Conservation (phyloP, 2,329 filamentous ascomycete genomes). For the Periconia sp. region DNA sequence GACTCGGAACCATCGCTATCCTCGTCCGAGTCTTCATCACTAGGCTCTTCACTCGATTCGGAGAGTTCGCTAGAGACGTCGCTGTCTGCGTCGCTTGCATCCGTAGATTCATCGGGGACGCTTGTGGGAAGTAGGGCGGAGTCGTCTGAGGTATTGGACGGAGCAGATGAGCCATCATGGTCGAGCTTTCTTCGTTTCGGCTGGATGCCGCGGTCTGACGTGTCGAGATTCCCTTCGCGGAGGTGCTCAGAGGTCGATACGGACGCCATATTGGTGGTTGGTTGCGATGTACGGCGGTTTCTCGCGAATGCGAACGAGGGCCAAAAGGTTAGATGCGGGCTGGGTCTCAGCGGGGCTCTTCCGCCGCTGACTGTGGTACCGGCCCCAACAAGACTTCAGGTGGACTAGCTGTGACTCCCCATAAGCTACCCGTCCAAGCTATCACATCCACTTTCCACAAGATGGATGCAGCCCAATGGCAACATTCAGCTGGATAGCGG, state of each 20-base stretch:
- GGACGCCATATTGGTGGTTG: slow-evolving; percentile 6
- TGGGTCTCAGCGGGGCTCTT: no score
- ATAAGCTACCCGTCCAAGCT: no score
- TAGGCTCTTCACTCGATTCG: slow-evolving; percentile 46
- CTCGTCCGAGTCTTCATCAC: slow-evolving; percentile 41
- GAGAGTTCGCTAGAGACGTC: slow-evolving; percentile 37
- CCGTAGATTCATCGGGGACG: slow-evolving; percentile 19
- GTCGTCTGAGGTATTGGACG: slow-evolving; percentile 23
- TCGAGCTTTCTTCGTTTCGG: slow-evolving; percentile 33
- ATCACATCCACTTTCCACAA: no score
- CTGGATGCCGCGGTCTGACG: no score
- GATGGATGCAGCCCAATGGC: neutral
- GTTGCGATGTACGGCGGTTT: no score
- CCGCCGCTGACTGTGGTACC: no score
- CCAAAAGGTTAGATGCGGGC: no score
- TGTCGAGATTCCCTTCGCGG: slow-evolving; percentile 6
- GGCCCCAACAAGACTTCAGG: no score
- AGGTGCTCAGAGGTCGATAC: slow-evolving; percentile 5
- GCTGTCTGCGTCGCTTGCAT: slow-evolving; percentile 26
- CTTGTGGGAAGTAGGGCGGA: slow-evolving; percentile 25
- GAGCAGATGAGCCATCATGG: slow-evolving; percentile 25
- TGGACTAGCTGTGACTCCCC: neutral
- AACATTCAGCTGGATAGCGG: slow-evolving; percentile 17
- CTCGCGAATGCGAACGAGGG: no score
- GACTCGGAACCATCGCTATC: slow-evolving; percentile 23